Base-by-base conservation (phyloP, 169 alveolate genomes). In the Eimeria acervulina region DNA sequence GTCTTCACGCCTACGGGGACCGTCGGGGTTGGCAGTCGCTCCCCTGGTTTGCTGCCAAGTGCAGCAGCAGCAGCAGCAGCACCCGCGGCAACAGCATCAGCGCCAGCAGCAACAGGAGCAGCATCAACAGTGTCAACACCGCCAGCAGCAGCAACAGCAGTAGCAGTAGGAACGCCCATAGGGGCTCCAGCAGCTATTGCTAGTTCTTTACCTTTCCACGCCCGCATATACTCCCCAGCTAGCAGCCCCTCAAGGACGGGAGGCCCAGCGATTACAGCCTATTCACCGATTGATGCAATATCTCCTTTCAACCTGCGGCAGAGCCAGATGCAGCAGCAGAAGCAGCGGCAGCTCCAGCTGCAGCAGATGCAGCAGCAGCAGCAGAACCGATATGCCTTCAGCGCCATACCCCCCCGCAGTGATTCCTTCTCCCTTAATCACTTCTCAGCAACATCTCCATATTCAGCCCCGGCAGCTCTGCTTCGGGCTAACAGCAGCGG, bases 251-350 rank as follows among this genome's bases (percentile, higher is more conserved):
- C 59, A 51, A 83, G 91, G 74, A 28, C 47, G 1, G 91, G 91
- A 52, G 52, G 36, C 31, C 33, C 63, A 21, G 38, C 21, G 19
- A 23, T 36, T 7, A 28, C 91, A 26, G 91, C 96, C 38, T 93
- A 93, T 28, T 93, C 96, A 5, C 96, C 96, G 5, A 93, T 93
- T 8, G 96, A 93, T 61, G 96, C 96, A 13, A 93, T 93, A 28
- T 93, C 96, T 1, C 93, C 96, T 6, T 78, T 93, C 59, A 93
- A 93, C 92, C 51, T 42, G 72, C n/a, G 42, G 40, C 70, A 59
- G 76, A 33, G 70, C 26, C 96, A 51, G 92, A 23, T 33, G 84
- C 84, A 6, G 89, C 80, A 2, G 90, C 88, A 5, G 84, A 80
- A 55, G 90, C 81, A 19, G 78, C 36, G 15, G 21, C 95, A 74